Evolutionary conservation across 225 moss, liverwort and hornwort species (phyloP), one percentile per base, ranked within the genome.

Genomic region (Straminergon stramineum): DNA sequence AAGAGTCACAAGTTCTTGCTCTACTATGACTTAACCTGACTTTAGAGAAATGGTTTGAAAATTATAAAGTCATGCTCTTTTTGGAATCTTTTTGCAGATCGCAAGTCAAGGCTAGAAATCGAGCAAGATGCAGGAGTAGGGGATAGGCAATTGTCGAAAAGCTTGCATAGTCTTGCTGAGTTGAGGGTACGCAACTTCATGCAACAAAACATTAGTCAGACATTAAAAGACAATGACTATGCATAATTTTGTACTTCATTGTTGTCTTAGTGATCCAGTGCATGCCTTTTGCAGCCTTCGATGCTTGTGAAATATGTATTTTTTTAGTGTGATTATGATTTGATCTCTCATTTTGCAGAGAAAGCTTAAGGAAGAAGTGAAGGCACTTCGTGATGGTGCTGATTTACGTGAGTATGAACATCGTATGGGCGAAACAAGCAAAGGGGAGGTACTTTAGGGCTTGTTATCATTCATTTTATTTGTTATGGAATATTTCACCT

Each of bases 121-220:
- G 92, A 92, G 30, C 90, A 93, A 17, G 95, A 93, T 88, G 86
- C 89, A 51, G 95, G 95, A 35, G 89, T 91, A 12, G 95, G 95
- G 11, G 93, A 95, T 66, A 91, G 84, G 70, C 92, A 93, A 81
- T 7, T 95, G 11, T 91, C 84, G 0, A 91, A 88, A 61, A 92
- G 92, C 84, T 74, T 93, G 27, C 93, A 95, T 3, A 82, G 27
- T 68, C 92, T 95, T 85, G 92, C 91, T 0, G 61, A 93, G 45
- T 91, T 95, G 41, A 92, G 91, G 89, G 92, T 93, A 87, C 2
- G 48, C 55, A 88, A 8, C 6, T 82, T n/a, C 3, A 37, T 65
- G 18, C n/a, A 70, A 15, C 0, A 3, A n/a, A 71, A 32, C 1
- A 84, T 3, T 45, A 35, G 12, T 52, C 14, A 82, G 13, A 80